Base-by-base conservation (phyloP, 2,329 filamentous ascomycete species). In the Penicillium corylophilum region DNA sequence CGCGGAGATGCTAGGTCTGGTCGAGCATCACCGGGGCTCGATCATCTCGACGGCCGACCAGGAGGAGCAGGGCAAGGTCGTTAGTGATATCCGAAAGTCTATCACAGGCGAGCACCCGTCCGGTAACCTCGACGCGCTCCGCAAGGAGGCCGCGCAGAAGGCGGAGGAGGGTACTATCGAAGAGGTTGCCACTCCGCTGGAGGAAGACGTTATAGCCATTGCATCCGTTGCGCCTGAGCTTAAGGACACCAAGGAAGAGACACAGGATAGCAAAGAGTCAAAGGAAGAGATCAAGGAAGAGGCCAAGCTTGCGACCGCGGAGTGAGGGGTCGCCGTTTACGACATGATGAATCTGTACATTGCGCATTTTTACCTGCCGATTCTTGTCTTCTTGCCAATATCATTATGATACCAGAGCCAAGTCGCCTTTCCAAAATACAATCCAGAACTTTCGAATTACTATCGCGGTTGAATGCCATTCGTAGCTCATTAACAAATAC, bases 1-100 rank as follows among this genome's bases (percentile, higher is more conserved):
- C 50, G 66, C 64, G 36, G 66, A 68, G 55, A 50, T 57, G 48
- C 51, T 72, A 50, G 70, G 70, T 4, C 55, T 73, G n/a, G 64
- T 71, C n/a, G 64, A 64, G 46, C 71, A 74, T 54, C 71, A 74
- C 53, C 71, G 69, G 22, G 64, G 64, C 0, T 70, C 70, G 7
- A 68, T 69, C 28, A 60, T 74, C 8, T 70, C 70, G 22, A 64
- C 64, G 4, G 65, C 66, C 0, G 67, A 67, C 15, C 57, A 64
- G 15, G 67, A 64, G 33, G 72, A 72, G 48, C 64, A 65, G 26
- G 65, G 69, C n/a, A 63, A 69, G 49, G 61, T 69, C 5, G 64
- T 66, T 16, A 61, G 65, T 38, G 71, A 75, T 50, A 62, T 74
- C 35, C 65, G 72, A 10, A 65, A 68, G 40, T 74, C 72, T 4